Evolutionary conservation across 2,329 filamentous ascomycete genomes (phyloP).

Genomic region (Tolypocladium ovalisporum): DNA sequence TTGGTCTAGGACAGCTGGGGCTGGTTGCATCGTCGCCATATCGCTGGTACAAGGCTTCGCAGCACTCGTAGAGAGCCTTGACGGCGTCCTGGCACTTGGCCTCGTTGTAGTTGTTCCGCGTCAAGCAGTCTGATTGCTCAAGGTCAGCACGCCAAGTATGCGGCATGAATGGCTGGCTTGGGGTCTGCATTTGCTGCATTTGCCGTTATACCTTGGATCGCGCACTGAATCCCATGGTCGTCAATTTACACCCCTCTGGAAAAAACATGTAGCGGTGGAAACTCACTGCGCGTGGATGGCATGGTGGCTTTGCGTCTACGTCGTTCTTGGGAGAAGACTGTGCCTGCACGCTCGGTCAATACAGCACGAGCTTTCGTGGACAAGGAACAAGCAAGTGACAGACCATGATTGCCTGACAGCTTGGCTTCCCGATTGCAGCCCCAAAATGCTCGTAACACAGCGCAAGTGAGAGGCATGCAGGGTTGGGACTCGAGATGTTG

Average conservation of each 20-base stretch:
- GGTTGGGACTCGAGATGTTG: not conserved
- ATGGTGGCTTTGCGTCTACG: slow-evolving; percentile 64
- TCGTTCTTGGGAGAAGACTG: slow-evolving; percentile 48
- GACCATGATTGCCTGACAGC: not conserved
- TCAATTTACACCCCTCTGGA: not conserved
- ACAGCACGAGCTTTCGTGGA: not conserved
- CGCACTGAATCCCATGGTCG: slow-evolving; percentile 47
- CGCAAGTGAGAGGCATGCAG: not conserved
- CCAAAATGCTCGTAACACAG: not conserved
- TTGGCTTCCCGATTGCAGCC: not conserved
- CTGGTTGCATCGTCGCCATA: slow-evolving; percentile 67
- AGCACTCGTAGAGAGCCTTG: slow-evolving; percentile 87
- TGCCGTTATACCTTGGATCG: slow-evolving; percentile 89
- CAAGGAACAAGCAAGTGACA: not conserved
- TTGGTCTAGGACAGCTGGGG: slow-evolving; percentile 76
- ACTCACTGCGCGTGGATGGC: slow-evolving; percentile 72
- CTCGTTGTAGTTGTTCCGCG: slow-evolving; percentile 77
- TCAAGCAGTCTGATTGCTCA: slow-evolving; percentile 57
- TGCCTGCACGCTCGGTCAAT: slow-evolving; percentile 2
- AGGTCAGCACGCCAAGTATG: not conserved
- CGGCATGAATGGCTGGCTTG: not conserved
- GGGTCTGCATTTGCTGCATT: not conserved
- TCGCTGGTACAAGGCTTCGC: slow-evolving; percentile 73
- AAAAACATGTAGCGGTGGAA: not conserved
- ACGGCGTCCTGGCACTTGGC: slow-evolving; percentile 68